These are phyloP conservation scores for Acacia acuminata DNA, from an alignment of 306 rosid genomes.

Conservation along the genomic window DNA sequence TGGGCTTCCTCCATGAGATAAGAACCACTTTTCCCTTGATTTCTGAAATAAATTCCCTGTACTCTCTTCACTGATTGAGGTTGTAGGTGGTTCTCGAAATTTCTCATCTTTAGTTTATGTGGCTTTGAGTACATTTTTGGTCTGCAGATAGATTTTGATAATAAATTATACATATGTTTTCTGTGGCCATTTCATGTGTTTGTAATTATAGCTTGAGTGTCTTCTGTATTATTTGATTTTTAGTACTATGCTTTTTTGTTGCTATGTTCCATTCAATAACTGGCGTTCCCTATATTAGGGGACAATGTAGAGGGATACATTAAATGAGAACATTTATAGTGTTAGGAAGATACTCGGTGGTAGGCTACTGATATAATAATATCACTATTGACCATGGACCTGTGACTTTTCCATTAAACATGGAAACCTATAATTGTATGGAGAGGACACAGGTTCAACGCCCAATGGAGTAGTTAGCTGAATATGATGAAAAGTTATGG, in stretches of 20 bases:
- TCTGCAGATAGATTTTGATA: not conserved
- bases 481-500: constrained; percentile 15
- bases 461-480: constrained; percentile 21
- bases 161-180: not conserved
- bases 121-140: not conserved
- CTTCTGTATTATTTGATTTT: constrained; percentile 7
- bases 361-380: constrained; percentile 22
- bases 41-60: not conserved
- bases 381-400: not conserved
- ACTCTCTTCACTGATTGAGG: not conserved
- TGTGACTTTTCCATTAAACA: not conserved
- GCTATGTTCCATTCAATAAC: not conserved
- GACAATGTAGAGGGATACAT: not conserved
- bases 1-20: constrained; percentile 22
- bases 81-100: constrained; percentile 8
- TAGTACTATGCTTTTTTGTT: not conserved
- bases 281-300: not conserved
- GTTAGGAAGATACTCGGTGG: not conserved
- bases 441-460: constrained; percentile 15
- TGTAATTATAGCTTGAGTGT: not conserved
- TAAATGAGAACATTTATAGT: not conserved
- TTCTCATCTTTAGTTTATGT: constrained; percentile 11
- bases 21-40: constrained; percentile 11
- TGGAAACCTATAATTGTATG: not conserved
- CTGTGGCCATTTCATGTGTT: not conserved